A percentile compares a stretch with the other conserved stretches of the same genome.
Evolutionary conservation across 768 basidiomycete species (phyloP).

Genomic region (Collybia sordida): DNA sequence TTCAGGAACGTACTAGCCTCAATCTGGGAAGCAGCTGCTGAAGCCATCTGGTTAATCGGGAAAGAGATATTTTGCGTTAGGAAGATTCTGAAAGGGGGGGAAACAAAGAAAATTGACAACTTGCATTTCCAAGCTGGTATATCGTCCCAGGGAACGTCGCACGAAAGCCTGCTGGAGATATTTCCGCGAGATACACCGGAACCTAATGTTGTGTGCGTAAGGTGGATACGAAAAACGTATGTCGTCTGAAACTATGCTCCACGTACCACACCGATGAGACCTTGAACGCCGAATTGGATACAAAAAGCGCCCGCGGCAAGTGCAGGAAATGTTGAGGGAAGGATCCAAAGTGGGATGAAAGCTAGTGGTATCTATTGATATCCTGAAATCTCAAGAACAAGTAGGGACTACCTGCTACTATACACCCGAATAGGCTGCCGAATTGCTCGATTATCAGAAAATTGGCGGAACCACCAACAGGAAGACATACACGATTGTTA

Average conservation of each 20-base stretch:
- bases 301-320: conserved; percentile 87
- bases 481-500: conserved; percentile 20
- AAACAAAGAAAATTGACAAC: conserved; percentile 26
- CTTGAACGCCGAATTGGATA: conserved; percentile 86
- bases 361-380: conserved; percentile 20
- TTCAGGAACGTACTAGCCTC: conserved; percentile 55
- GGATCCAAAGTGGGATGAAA: conserved; percentile 80
- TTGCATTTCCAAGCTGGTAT: conserved; percentile 78
- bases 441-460: not conserved
- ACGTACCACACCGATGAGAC: conserved; percentile 85
- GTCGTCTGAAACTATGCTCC: conserved; percentile 43
- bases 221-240: not conserved
- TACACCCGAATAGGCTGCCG: not conserved
- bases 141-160: conserved; percentile 85
- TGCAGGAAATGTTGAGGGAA: conserved; percentile 65
- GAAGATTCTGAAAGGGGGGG: not conserved
- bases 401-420: conserved; percentile 23
- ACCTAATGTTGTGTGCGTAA: conserved; percentile 39
- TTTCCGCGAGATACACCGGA: conserved; percentile 80
- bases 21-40: conserved; percentile 75
- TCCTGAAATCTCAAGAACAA: not conserved
- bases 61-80: not conserved
- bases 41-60: conserved; percentile 45
- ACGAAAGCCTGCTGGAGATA: conserved; percentile 87
- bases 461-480: not conserved